Percentiles rank a stretch among this genome's conserved stretches.
phyloP scores from a whole-genome alignment of 2,329 filamentous ascomycete genomes.

The Paramyrothecium roridum region DNA sequence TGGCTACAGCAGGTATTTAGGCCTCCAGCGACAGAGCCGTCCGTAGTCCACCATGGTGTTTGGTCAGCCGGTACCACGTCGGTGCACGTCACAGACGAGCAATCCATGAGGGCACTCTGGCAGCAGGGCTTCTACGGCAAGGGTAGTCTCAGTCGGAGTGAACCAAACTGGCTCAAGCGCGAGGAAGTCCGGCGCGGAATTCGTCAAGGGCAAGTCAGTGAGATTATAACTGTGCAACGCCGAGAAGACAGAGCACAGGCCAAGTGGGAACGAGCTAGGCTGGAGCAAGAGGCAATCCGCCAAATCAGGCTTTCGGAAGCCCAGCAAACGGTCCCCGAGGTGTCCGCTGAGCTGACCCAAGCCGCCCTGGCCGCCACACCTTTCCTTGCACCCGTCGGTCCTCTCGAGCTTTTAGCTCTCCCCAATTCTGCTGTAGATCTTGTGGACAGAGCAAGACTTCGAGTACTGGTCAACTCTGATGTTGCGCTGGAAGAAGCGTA shows the following conservation, averaged over 20 bases:
- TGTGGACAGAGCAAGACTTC: background rate
- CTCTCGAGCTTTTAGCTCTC: slow-evolving; percentile 43
- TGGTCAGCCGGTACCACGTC: slow-evolving; percentile 83
- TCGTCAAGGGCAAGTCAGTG: slow-evolving; percentile 67
- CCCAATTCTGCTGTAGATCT: slow-evolving; percentile 52
- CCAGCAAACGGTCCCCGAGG: slow-evolving; percentile 15
- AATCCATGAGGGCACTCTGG: slow-evolving; percentile 80
- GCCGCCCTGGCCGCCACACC: slow-evolving; percentile 1
- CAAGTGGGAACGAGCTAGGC: slow-evolving; percentile 89
- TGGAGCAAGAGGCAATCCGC: slow-evolving; percentile 81
- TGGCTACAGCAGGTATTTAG: slow-evolving; percentile 73
- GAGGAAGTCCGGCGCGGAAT: slow-evolving; percentile 72
- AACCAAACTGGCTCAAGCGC: slow-evolving; percentile 86
- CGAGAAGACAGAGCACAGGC: slow-evolving; percentile 77
- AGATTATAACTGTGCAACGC: slow-evolving; percentile 73
- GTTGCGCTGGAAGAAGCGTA: background rate
- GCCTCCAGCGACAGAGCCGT: slow-evolving; percentile 61
- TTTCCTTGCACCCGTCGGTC: slow-evolving; percentile 38
- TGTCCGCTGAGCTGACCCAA: slow-evolving; percentile 10
- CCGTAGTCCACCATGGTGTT: slow-evolving; percentile 64
- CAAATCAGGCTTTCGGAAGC: slow-evolving; percentile 55
- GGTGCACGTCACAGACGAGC: slow-evolving; percentile 76
- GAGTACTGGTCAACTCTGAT: background rate
- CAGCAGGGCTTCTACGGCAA: slow-evolving; percentile 98
- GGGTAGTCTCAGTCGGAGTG: slow-evolving; percentile 86